phyloP scores from a whole-genome alignment of 2,329 filamentous ascomycete species.

The Stemphylium lycopersici region DNA sequence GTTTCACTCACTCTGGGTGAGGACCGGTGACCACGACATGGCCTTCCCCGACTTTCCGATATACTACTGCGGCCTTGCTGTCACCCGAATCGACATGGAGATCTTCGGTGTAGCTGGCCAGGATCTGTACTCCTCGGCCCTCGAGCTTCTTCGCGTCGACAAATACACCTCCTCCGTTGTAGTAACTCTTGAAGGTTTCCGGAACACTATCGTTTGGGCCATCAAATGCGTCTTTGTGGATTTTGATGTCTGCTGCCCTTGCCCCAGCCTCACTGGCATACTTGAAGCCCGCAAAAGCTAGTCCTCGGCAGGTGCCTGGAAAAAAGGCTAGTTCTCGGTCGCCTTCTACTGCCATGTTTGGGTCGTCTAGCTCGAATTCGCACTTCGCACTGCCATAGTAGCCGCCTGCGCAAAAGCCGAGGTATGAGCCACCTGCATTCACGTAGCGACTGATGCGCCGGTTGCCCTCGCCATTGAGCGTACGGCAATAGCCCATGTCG shows the following conservation, averaged over 20 bases:
- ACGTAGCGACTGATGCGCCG: slow-evolving; percentile 84
- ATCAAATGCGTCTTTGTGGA: slow-evolving; percentile 66
- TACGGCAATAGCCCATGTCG: slow-evolving; percentile 89
- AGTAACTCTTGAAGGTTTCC: slow-evolving; percentile 76
- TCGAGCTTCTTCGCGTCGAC: slow-evolving; percentile 72
- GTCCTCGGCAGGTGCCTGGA: slow-evolving; percentile 81
- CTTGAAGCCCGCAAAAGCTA: slow-evolving; percentile 86
- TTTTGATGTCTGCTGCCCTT: slow-evolving; percentile 69
- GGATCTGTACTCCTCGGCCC: slow-evolving; percentile 73
- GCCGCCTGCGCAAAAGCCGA: slow-evolving; percentile 92
- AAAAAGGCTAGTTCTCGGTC: slow-evolving; percentile 86
- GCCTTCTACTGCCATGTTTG: slow-evolving; percentile 82
- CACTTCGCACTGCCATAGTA: slow-evolving; percentile 85
- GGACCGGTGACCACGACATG: slow-evolving; percentile 81
- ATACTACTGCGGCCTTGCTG: slow-evolving; percentile 78
- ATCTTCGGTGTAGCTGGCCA: slow-evolving; percentile 79
- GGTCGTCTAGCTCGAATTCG: slow-evolving; percentile 90
- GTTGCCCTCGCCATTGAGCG: slow-evolving; percentile 87
- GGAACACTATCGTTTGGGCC: slow-evolving; percentile 57
- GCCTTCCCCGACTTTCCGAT: slow-evolving; percentile 82
- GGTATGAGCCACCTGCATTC: slow-evolving; percentile 79
- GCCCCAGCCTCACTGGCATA: slow-evolving; percentile 90
- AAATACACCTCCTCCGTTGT: slow-evolving; percentile 94
- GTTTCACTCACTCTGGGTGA: slow-evolving; percentile 79
- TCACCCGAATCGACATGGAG: slow-evolving; percentile 77